Conservation (phyloP, 371 early-diverging fungal species). For the Mucor racemosus region DNA sequence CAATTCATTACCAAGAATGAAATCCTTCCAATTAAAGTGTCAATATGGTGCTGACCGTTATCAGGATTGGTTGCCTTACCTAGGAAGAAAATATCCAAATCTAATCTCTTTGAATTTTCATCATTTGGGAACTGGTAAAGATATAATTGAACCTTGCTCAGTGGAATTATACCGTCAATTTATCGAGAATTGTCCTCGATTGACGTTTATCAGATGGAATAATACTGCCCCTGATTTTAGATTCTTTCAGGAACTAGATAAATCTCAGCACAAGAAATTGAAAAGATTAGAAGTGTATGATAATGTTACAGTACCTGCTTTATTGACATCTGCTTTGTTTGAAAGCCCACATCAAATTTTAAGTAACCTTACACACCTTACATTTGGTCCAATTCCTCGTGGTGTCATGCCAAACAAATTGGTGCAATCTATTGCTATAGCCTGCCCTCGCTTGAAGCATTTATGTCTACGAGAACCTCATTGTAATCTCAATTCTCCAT, state of each 20-base stretch:
- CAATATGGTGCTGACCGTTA: conserved; percentile 22
- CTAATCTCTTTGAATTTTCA: conserved; percentile 13
- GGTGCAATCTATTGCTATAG: conserved; percentile 8
- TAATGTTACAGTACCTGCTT: neutral
- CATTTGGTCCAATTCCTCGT: conserved; percentile 21
- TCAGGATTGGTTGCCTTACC: conserved; percentile 22
- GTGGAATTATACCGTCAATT: conserved; percentile 13
- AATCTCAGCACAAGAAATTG: neutral
- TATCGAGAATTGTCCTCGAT: conserved; percentile 8
- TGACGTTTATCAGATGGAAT: conserved; percentile 11
- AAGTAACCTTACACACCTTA: conserved; percentile 6
- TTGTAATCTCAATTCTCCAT: conserved; percentile 14
- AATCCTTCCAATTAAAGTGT: conserved; percentile 12
- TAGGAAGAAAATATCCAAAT: conserved; percentile 17
- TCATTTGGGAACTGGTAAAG: conserved; percentile 19
- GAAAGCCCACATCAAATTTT: conserved; percentile 8
- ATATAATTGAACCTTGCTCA: conserved; percentile 17
- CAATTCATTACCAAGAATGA: conserved; percentile 1
- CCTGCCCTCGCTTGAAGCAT: conserved; percentile 16
- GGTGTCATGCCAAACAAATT: conserved; percentile 10
- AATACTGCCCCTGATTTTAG: conserved; percentile 19
- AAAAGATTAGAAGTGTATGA: conserved; percentile 15
- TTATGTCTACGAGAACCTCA: conserved; percentile 12
- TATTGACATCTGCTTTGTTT: conserved; percentile 16
- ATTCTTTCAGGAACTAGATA: conserved; percentile 19